Conservation (phyloP, 2,329 filamentous ascomycete species). For the Aspergillus awamori region DNA sequence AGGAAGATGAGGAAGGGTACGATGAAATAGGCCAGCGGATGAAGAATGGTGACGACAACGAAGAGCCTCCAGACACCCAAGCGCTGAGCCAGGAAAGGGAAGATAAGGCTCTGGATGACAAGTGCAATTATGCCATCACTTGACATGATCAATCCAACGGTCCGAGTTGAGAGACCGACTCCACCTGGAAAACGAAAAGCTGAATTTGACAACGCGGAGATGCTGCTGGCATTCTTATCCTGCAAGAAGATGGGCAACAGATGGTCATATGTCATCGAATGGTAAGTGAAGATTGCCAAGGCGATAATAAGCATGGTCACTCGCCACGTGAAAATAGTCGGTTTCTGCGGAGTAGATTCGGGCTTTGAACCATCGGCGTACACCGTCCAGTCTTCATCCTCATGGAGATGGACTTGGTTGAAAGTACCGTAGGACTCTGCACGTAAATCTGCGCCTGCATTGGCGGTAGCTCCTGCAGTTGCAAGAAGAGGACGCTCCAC, state of each 20-base stretch:
- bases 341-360: slow-evolving; percentile 42
- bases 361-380: slow-evolving; percentile 49
- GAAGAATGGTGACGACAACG: slow-evolving; percentile 64
- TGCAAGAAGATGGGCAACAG: slow-evolving; percentile 91
- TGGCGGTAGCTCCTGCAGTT: slow-evolving; percentile 73
- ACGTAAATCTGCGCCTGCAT: slow-evolving; percentile 71
- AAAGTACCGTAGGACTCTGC: slow-evolving; percentile 82
- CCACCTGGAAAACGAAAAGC: slow-evolving; percentile 64
- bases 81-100: slow-evolving; percentile 64
- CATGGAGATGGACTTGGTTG: slow-evolving; percentile 57
- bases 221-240: slow-evolving; percentile 55
- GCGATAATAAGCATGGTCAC: slow-evolving; percentile 79
- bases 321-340: slow-evolving; percentile 61
- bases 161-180: slow-evolving; percentile 65
- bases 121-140: slow-evolving; percentile 73
- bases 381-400: slow-evolving; percentile 57
- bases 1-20: slow-evolving; percentile 69
- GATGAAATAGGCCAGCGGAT: slow-evolving; percentile 69
- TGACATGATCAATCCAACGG: slow-evolving; percentile 69
- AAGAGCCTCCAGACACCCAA: slow-evolving; percentile 71
- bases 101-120: slow-evolving; percentile 71
- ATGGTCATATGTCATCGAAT: slow-evolving; percentile 94
- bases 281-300: slow-evolving; percentile 87
- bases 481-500: slow-evolving; percentile 75
- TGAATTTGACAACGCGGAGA: slow-evolving; percentile 36